Conservation (phyloP, 179 eudicot genomes). For the Spergularia azorica region DNA sequence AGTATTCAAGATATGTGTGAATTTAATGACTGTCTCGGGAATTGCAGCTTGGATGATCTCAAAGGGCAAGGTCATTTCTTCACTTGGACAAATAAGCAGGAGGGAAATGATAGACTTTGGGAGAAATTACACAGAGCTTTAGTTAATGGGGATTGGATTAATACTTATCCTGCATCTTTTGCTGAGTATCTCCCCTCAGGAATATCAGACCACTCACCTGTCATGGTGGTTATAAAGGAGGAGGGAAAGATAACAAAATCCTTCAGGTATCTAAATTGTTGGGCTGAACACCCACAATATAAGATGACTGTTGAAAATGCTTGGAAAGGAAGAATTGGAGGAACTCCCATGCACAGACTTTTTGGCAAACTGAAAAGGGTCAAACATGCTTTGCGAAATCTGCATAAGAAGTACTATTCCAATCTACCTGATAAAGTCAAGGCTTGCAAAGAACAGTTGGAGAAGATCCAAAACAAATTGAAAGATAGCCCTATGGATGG, state of each 20-base stretch:
- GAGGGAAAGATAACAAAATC: background rate
- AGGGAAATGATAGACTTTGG: background rate
- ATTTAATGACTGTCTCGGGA: background rate
- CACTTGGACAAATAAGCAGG: background rate
- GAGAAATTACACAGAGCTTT: background rate
- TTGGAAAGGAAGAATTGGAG: background rate
- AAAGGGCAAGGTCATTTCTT: background rate
- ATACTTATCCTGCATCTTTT: background rate
- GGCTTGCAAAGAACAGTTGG: background rate
- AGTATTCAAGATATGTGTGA: background rate
- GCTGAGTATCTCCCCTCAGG: background rate
- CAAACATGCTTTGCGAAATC: background rate
- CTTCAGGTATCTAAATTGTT: background rate
- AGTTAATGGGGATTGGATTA: background rate
- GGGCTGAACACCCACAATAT: background rate
- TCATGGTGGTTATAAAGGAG: background rate
- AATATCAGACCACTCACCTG: background rate
- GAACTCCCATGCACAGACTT: background rate
- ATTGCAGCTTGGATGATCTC: background rate
- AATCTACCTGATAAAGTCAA: background rate
- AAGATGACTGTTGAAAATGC: background rate
- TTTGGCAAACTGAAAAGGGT: too few relatives aligned
- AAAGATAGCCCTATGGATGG: background rate
- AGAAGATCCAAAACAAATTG: background rate
- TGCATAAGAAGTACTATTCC: background rate